These are phyloP conservation scores for Apiotrichum brassicae DNA, from an alignment of 1,284 basidiomycete genomes.

Conservation along the genomic window DNA sequence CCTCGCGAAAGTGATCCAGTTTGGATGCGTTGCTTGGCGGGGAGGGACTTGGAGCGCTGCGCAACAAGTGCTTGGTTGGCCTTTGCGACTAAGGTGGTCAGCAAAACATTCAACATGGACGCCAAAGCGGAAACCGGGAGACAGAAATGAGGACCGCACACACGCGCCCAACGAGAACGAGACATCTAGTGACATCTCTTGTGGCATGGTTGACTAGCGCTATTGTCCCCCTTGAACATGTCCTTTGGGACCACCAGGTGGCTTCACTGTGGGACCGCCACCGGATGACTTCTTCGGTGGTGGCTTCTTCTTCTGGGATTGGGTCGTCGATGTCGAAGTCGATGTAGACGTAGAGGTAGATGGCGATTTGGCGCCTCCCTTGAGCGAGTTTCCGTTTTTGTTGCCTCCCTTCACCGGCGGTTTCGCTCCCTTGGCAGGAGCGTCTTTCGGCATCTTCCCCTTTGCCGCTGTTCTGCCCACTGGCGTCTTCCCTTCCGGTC, in stretches of 20 bases:
- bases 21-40: slow-evolving; percentile 28
- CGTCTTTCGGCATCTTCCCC: neutral
- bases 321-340: neutral
- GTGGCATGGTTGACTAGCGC: slow-evolving; percentile 13
- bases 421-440: neutral
- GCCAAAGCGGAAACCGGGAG: neutral
- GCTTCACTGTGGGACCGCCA: neutral
- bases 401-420: neutral
- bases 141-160: neutral
- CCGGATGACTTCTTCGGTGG: neutral
- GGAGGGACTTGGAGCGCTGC: slow-evolving; percentile 29
- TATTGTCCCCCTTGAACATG: slow-evolving; percentile 10
- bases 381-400: neutral
- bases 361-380: neutral
- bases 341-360: neutral
- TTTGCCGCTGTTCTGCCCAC: neutral
- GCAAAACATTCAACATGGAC: too few species aligned
- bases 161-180: slow-evolving; percentile 7
- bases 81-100: slow-evolving; percentile 28
- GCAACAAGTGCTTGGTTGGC: slow-evolving; percentile 23
- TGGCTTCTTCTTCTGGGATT: neutral
- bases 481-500: too few species aligned
- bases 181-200: slow-evolving; percentile 22
- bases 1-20: neutral
- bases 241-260: neutral